Evolutionary conservation across 2,329 filamentous ascomycete genomes (phyloP).

Genomic region (Myriosclerotinia curreyana): DNA sequence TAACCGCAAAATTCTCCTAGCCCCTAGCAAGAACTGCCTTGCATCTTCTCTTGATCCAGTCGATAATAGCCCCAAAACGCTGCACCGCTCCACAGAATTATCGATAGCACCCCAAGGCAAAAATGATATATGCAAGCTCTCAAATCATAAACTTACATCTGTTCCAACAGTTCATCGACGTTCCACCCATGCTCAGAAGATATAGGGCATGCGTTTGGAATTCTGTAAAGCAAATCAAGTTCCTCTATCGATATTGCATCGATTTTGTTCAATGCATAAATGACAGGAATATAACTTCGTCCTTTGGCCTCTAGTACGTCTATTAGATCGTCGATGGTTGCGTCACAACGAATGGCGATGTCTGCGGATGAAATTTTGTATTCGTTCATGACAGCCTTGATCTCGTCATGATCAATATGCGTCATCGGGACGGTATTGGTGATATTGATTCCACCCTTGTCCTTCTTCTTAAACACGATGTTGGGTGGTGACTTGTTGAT

Average conservation of each 20-base stretch:
- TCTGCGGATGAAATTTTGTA: constrained; percentile 96
- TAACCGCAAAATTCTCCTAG: not conserved
- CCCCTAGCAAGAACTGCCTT: constrained; percentile 12
- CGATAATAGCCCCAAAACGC: not conserved
- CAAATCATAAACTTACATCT: constrained; percentile 59
- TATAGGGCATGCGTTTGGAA: constrained; percentile 95
- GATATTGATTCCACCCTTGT: constrained; percentile 94
- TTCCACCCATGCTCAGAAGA: constrained; percentile 99
- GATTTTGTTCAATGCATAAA: constrained; percentile 99
- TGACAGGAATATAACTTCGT: constrained; percentile 95
- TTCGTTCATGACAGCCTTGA: constrained; percentile 96
- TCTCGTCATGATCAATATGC: constrained; percentile 93
- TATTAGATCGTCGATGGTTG: constrained; percentile 94
- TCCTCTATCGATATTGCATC: constrained; percentile 98
- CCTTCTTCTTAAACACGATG: constrained; percentile 99
- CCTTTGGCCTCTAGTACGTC: constrained; percentile 93
- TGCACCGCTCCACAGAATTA: not conserved
- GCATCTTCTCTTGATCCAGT: constrained; percentile 8
- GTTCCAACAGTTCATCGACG: constrained; percentile 90
- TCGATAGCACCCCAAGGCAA: not conserved
- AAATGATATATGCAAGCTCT: constrained; percentile 6
- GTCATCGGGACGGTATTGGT: constrained; percentile 90
- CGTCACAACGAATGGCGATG: constrained; percentile 96
- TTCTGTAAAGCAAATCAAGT: constrained; percentile 90
- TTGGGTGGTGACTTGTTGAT: constrained; percentile 98